Conservation (phyloP, 1,284 basidiomycete species). For the Boletus sp. region DNA sequence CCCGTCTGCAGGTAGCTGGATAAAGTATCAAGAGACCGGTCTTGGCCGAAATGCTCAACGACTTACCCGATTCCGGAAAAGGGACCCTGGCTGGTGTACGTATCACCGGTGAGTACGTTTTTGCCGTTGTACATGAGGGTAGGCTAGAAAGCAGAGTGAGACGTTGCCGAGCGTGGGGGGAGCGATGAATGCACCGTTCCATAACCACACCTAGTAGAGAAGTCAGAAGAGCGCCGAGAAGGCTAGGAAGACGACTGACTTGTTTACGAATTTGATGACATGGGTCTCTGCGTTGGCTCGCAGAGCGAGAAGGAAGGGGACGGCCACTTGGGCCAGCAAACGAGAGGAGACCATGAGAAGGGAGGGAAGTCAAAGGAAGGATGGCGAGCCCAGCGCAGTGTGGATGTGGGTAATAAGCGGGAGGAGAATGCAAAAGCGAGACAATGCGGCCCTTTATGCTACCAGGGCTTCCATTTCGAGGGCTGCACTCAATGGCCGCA, state of each 20-base stretch:
- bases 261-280: conserved; percentile 30
- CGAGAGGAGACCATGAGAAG: conserved; percentile 28
- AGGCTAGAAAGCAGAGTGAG: conserved; percentile 24
- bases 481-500: conserved; percentile 12
- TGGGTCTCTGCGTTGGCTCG: conserved; percentile 30
- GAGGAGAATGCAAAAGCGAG: neutral
- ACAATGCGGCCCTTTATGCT: conserved; percentile 22
- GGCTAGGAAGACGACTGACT: conserved; percentile 23
- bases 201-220: conserved; percentile 29
- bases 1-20: conserved; percentile 38
- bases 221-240: neutral
- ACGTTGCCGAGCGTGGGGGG: neutral
- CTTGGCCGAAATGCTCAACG: neutral
- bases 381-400: conserved; percentile 11
- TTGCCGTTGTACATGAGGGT: conserved; percentile 26
- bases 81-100: conserved; percentile 21
- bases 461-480: neutral
- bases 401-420: conserved; percentile 7
- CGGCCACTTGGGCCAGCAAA: conserved; percentile 27
- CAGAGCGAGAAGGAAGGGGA: conserved; percentile 27
- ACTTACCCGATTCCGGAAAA: conserved; percentile 36
- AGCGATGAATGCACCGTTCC: conserved; percentile 21
- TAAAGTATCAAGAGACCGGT: neutral
- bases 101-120: conserved; percentile 27
- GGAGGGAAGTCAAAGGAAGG: conserved; percentile 24